A percentile compares a stretch with the other conserved stretches of the same genome.
These are phyloP conservation scores for Mycena vulgaris DNA, from an alignment of 768 basidiomycete species.

Conservation along the genomic window DNA sequence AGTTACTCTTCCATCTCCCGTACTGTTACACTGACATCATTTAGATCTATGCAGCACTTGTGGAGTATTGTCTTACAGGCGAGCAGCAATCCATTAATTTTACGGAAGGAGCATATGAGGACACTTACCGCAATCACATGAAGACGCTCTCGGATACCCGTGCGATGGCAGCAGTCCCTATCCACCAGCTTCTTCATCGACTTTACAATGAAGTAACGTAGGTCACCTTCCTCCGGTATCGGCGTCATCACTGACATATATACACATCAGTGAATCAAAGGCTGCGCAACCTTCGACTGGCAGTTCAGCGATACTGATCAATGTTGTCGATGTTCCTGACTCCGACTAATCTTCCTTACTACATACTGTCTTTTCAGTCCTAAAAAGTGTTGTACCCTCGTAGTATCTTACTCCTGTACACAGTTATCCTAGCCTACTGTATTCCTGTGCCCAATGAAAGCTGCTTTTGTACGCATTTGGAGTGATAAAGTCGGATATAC, in stretches of 20 bases:
- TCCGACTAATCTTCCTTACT: neutral
- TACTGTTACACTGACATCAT: neutral
- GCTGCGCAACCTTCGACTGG: neutral
- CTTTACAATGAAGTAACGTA: conserved; percentile 6
- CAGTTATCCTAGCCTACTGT: neutral
- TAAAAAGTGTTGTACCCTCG: neutral
- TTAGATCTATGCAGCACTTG: conserved; percentile 11
- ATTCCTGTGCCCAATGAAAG: too few species aligned
- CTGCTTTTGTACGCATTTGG: too few species aligned
- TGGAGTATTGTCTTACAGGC: neutral
- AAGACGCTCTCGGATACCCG: conserved; percentile 8
- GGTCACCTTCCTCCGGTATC: neutral
- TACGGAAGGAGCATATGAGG: conserved; percentile 18
- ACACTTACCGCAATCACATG: conserved; percentile 14
- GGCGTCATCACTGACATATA: neutral
- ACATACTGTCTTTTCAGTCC: neutral
- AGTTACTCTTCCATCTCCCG: neutral
- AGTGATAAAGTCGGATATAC: too few species aligned
- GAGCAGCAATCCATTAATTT: conserved; percentile 3
- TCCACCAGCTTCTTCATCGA: conserved; percentile 12
- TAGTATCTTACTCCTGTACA: neutral
- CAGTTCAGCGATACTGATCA: neutral
- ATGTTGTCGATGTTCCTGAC: neutral
- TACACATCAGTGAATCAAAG: neutral
- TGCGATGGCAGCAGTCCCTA: neutral